Percentiles rank a stretch among this genome's conserved stretches.
Evolutionary conservation across 2,329 filamentous ascomycete genomes (phyloP).

Genomic region (Pleomassaria siparia): DNA sequence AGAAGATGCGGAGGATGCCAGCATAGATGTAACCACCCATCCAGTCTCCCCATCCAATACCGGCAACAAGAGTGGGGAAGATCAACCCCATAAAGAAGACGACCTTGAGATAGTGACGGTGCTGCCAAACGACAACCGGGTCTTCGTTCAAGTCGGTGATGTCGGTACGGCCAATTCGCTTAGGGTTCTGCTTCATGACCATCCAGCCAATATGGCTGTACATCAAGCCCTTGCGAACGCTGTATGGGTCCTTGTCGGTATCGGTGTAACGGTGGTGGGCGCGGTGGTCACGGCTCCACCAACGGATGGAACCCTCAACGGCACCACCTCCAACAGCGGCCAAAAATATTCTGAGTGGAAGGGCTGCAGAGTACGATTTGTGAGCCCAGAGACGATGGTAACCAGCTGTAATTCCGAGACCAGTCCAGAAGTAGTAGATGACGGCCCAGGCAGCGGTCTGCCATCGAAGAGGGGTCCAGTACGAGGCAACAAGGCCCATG

Average conservation of each 20-base stretch:
- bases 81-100: constrained; percentile 52
- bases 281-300: constrained; percentile 54
- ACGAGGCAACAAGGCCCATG: constrained; percentile 71
- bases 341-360: constrained; percentile 52
- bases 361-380: constrained; percentile 49
- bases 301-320: constrained; percentile 54
- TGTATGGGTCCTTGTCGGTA: constrained; percentile 56
- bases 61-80: constrained; percentile 52
- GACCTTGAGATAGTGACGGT: constrained; percentile 52
- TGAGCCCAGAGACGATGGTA: constrained; percentile 77
- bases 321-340: constrained; percentile 52
- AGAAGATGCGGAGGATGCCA: constrained; percentile 55
- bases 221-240: constrained; percentile 53
- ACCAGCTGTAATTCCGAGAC: constrained; percentile 61
- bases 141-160: constrained; percentile 56
- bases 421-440: constrained; percentile 81
- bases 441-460: constrained; percentile 76
- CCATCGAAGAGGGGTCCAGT: constrained; percentile 75
- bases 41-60: constrained; percentile 54
- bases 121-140: constrained; percentile 53
- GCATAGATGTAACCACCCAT: constrained; percentile 54
- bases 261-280: constrained; percentile 57
- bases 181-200: constrained; percentile 58
- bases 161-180: constrained; percentile 54
- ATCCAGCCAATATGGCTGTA: constrained; percentile 57